Base-by-base conservation (phyloP, 2,329 filamentous ascomycete genomes). In the Pseudogymnoascus sp. region DNA sequence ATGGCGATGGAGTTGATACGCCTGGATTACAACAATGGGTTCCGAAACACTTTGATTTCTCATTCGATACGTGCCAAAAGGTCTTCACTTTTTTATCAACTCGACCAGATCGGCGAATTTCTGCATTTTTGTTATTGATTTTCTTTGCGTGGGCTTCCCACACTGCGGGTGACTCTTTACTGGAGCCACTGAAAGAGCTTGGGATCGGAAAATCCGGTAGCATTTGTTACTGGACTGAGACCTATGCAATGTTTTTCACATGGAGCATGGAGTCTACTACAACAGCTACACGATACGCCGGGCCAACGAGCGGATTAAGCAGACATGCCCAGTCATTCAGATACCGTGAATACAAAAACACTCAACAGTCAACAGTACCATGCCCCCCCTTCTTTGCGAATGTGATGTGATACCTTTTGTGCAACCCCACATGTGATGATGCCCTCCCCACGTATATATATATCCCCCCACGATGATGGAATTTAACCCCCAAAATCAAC, bases 331-430 rank as follows among this genome's bases (percentile, higher is more conserved):
- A 54, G 18, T 4, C 28, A 33, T 33, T 4, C 47, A 54, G 47
- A 33, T 54, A 54, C 30, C n/a, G 8, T 54, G n/a, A 14, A 54
- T 54, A 20, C 16, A 6, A 54, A 33, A 54, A 28, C 28, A 54
- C n/a, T 54, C 47, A 18, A 54, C 47, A 33, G 22, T 35, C 47
- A 54, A 35, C 28, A 33, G n/a, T 54, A n/a, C 47, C 47, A 54
- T 54, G 4, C n/a, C n/a, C 47, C 25, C 28, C 47, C 11, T 28
- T 54, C 28, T 33, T 33, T 54, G 47, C 28, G 28, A 54, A 54
- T 20, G 28, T 54, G 47, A 54, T 54, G 47, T 54, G 47, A 54
- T 54, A 33, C 16, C n/a, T 18, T 54, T 54, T 54, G 47, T 54
- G 28, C 47, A 33, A 54, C 47, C 28, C 47, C 25, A 50, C 43